Percentiles rank a stretch among this genome's conserved stretches.
phyloP scores from a whole-genome alignment of 2,329 filamentous ascomycete genomes.

The Zelopaecilomyces penicillatus region DNA sequence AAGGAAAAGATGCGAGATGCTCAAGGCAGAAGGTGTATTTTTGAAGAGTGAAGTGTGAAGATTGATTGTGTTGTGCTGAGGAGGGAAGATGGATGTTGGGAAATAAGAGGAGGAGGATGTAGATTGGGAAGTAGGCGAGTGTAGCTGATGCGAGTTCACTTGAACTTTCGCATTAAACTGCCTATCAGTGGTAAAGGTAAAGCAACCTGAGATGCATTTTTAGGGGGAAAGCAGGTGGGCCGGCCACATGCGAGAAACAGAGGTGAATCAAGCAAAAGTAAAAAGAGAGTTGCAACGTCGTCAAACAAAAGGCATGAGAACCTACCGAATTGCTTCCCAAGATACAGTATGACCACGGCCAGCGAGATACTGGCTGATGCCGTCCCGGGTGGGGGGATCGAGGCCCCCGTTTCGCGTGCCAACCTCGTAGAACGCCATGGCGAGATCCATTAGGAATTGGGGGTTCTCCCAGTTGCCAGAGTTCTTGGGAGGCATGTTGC shows the following conservation, averaged over 20 bases:
- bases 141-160: too few relatives aligned
- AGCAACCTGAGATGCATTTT: too few relatives aligned
- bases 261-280: background rate
- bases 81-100: background rate
- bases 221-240: background rate
- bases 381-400: constrained; percentile 18
- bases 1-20: background rate
- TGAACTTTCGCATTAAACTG: too few relatives aligned
- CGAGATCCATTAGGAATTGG: constrained; percentile 25
- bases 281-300: background rate
- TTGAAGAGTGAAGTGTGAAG: too few relatives aligned
- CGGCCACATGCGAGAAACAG: background rate
- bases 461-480: constrained; percentile 22
- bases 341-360: constrained; percentile 25
- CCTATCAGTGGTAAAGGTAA: too few relatives aligned
- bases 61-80: background rate
- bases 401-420: constrained; percentile 19
- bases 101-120: background rate
- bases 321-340: constrained; percentile 39
- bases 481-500: constrained; percentile 6
- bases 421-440: constrained; percentile 24
- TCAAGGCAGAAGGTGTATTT: too few relatives aligned
- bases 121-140: background rate
- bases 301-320: constrained; percentile 2
- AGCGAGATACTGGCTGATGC: constrained; percentile 26